phyloP scores from a whole-genome alignment of 2,329 filamentous ascomycete genomes.

The Penicillium psychrosexuale region DNA sequence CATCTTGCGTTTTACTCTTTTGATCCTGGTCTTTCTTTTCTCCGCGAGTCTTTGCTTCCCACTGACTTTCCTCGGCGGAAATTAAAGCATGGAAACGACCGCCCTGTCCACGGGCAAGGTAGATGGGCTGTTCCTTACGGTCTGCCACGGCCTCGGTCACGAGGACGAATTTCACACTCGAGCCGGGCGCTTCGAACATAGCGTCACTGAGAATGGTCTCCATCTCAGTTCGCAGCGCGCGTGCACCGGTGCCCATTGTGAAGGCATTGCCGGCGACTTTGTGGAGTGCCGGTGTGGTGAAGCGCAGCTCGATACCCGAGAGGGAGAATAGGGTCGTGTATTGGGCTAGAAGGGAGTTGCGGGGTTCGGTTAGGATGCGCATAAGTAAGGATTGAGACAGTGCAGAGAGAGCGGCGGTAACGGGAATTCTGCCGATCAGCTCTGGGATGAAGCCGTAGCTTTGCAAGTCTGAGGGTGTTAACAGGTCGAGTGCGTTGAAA shows the following conservation, averaged over 20 bases:
- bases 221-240: constrained; percentile 76
- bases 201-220: constrained; percentile 74
- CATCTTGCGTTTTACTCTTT: constrained; percentile 15
- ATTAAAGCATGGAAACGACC: constrained; percentile 52
- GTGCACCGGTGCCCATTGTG: constrained; percentile 72
- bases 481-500: constrained; percentile 65
- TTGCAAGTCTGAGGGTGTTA: constrained; percentile 73
- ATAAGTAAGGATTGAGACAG: constrained; percentile 67
- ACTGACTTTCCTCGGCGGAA: constrained; percentile 50
- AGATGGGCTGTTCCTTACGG: constrained; percentile 56
- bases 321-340: constrained; percentile 86
- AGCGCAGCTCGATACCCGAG: constrained; percentile 70
- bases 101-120: constrained; percentile 52
- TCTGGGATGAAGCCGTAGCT: constrained; percentile 90
- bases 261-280: constrained; percentile 72
- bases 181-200: constrained; percentile 73
- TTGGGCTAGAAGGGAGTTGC: constrained; percentile 82
- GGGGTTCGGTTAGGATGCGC: constrained; percentile 86
- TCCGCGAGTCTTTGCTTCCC: constrained; percentile 43
- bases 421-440: constrained; percentile 90
- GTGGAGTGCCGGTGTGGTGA: constrained; percentile 77
- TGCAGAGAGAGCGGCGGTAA: constrained; percentile 79
- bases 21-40: constrained; percentile 33
- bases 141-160: constrained; percentile 68
- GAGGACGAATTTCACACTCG: constrained; percentile 66